A percentile compares a stretch with the other conserved stretches of the same genome.
phyloP scores from a whole-genome alignment of 2,329 filamentous ascomycete genomes.

The Clarireedia hainanense region DNA sequence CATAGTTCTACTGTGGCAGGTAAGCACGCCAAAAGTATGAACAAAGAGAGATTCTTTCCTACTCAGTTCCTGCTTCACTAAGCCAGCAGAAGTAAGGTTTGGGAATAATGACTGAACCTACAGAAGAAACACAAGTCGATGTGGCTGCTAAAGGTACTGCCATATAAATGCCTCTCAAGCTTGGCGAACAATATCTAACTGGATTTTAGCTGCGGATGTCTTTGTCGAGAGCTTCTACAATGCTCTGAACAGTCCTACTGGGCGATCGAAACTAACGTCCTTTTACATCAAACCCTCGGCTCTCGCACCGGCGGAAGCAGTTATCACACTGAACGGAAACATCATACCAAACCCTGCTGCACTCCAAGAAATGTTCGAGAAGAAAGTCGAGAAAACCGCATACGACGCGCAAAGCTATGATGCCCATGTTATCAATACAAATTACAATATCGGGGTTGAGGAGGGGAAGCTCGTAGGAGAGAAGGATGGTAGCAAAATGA shows the following conservation, averaged over 20 bases:
- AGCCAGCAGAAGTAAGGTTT: background rate
- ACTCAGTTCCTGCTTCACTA: too few species aligned
- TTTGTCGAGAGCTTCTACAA: slow-evolving; percentile 72
- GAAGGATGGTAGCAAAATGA: slow-evolving; percentile 53
- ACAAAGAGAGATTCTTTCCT: background rate
- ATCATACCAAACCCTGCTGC: slow-evolving; percentile 52
- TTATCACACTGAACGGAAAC: slow-evolving; percentile 76
- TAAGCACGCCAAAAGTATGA: background rate
- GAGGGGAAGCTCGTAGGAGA: slow-evolving; percentile 35
- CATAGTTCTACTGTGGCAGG: background rate
- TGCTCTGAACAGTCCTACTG: slow-evolving; percentile 54
- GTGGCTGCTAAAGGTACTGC: slow-evolving; percentile 29
- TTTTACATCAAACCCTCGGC: slow-evolving; percentile 62
- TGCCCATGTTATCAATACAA: slow-evolving; percentile 68
- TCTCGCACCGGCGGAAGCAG: slow-evolving; percentile 47
- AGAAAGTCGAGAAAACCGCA: slow-evolving; percentile 49
- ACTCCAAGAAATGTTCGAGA: slow-evolving; percentile 61
- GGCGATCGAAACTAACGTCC: slow-evolving; percentile 41
- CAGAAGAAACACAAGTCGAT: slow-evolving; percentile 37
- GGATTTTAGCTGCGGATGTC: slow-evolving; percentile 51
- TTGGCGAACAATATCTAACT: too few species aligned
- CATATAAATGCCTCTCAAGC: too few species aligned
- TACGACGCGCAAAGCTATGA: slow-evolving; percentile 74
- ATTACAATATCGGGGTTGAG: slow-evolving; percentile 51
- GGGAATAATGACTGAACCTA: slow-evolving; percentile 33